phyloP scores from a whole-genome alignment of 345 rosid species.

The Lumnitzera racemosa region DNA sequence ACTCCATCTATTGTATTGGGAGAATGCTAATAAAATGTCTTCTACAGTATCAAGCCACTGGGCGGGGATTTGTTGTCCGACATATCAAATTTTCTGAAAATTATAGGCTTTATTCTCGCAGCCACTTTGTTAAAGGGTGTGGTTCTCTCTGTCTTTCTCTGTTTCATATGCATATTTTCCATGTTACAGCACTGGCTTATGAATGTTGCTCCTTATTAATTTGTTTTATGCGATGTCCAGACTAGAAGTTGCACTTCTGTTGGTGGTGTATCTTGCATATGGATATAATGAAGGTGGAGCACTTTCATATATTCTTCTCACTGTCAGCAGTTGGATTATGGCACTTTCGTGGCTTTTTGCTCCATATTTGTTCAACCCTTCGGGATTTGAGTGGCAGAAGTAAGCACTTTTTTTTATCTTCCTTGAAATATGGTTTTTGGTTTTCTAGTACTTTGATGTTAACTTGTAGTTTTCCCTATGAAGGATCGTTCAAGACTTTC shows the following conservation, averaged over 20 bases:
- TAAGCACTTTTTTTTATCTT: slow-evolving; percentile 24
- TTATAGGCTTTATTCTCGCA: slow-evolving; percentile 92
- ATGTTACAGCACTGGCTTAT: background rate
- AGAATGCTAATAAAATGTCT: slow-evolving; percentile 7
- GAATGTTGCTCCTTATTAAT: background rate
- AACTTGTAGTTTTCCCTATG: slow-evolving; percentile 12
- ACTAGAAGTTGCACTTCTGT: slow-evolving; percentile 73
- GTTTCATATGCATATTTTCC: background rate
- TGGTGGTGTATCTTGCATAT: slow-evolving; percentile 77
- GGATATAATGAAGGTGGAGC: slow-evolving; percentile 77
- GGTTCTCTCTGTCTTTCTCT: slow-evolving; percentile 20
- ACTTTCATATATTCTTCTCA: slow-evolving; percentile 67
- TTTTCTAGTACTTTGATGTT: slow-evolving; percentile 3
- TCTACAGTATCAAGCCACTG: slow-evolving; percentile 90
- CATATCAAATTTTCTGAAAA: slow-evolving; percentile 89
- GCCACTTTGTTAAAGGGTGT: slow-evolving; percentile 93
- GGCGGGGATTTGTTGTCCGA: slow-evolving; percentile 93
- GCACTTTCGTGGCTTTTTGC: slow-evolving; percentile 94
- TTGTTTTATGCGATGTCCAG: slow-evolving; percentile 32
- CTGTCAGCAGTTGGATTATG: slow-evolving; percentile 97
- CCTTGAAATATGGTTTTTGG: slow-evolving; percentile 1
- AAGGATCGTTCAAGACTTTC: slow-evolving; percentile 93
- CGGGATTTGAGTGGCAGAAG: slow-evolving; percentile 99
- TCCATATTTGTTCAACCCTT: slow-evolving; percentile 93
- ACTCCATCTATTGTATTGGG: background rate